Conservation (phyloP, 805 yeast species). For the Metschnikowia koreensis region DNA sequence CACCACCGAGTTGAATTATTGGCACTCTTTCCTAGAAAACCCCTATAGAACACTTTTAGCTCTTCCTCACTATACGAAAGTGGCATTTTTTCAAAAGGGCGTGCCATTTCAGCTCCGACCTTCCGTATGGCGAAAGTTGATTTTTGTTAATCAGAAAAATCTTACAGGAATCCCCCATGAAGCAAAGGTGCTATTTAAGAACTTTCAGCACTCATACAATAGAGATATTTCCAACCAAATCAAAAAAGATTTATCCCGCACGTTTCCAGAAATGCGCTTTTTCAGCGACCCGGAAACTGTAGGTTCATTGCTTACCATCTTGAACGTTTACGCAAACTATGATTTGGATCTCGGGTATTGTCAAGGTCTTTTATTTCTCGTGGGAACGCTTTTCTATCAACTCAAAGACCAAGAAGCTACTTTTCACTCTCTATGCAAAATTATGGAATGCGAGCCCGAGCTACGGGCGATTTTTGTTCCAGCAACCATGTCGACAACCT, state of each 20-base stretch:
- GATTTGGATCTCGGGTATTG: slow-evolving; percentile 68
- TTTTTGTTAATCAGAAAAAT: slow-evolving; percentile 29
- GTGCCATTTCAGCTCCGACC: slow-evolving; percentile 45
- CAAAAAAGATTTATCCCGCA: slow-evolving; percentile 56
- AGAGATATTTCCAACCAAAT: slow-evolving; percentile 44
- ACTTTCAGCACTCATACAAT: slow-evolving; percentile 44
- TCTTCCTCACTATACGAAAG: slow-evolving; percentile 47
- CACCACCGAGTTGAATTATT: slow-evolving; percentile 35
- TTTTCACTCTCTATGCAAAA: slow-evolving; percentile 51
- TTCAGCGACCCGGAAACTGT: slow-evolving; percentile 47
- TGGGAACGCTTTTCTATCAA: slow-evolving; percentile 52
- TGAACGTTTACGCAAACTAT: slow-evolving; percentile 62
- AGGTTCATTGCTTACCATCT: slow-evolving; percentile 47
- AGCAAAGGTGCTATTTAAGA: slow-evolving; percentile 31
- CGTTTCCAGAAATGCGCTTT: slow-evolving; percentile 54
- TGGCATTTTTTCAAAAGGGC: slow-evolving; percentile 43
- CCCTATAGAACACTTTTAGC: slow-evolving; percentile 45
- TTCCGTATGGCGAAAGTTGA: slow-evolving; percentile 43
- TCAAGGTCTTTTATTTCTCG: slow-evolving; percentile 63
- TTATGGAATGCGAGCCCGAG: slow-evolving; percentile 58
- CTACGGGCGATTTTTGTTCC: slow-evolving; percentile 49
- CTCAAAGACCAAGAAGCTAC: slow-evolving; percentile 38
- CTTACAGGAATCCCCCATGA: slow-evolving; percentile 33
- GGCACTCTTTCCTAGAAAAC: slow-evolving; percentile 44
- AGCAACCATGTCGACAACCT: slow-evolving; percentile 53